Conservation (phyloP, 2,329 filamentous ascomycete species). For the Juglanconis sp. region DNA sequence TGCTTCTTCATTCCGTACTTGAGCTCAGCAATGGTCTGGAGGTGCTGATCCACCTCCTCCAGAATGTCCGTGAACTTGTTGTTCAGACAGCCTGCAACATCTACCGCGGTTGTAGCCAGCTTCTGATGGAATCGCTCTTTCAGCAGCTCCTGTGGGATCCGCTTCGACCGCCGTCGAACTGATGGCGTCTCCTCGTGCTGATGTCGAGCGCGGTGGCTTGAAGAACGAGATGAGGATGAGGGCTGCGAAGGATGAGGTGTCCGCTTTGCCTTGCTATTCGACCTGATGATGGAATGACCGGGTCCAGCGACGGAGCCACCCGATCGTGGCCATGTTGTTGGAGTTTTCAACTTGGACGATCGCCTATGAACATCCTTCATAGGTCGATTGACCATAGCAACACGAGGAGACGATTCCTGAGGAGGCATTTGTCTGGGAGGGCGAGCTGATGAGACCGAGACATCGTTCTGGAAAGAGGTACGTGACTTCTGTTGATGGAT, state of each 20-base stretch:
- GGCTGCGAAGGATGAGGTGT: not conserved
- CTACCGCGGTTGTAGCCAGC: not conserved
- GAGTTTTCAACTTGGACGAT: not conserved
- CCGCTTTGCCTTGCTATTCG: slow-evolving; percentile 10
- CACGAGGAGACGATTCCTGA: not conserved
- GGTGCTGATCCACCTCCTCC: not conserved
- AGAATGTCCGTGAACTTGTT: not conserved
- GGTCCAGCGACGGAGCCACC: not conserved
- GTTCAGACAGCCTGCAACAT: slow-evolving; percentile 7
- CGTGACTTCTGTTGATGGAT: not conserved
- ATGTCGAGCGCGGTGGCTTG: not conserved
- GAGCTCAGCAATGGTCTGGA: slow-evolving; percentile 3
- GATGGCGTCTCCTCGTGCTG: slow-evolving; percentile 1
- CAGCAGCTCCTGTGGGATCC: not conserved
- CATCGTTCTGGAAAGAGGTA: slow-evolving; percentile 12
- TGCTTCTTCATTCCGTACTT: slow-evolving; percentile 1
- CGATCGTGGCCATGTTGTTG: not conserved
- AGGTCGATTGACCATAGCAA: not conserved
- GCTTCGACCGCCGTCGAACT: not conserved
- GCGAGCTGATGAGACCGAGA: slow-evolving; percentile 9
- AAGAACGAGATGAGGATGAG: not conserved
- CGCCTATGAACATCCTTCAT: not conserved
- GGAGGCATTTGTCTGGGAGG: not conserved
- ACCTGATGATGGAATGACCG: slow-evolving; percentile 3
- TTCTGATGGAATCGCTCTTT: not conserved